Evolutionary conservation across 139 green algal species (phyloP).

Genomic region (Tetradesmus obliquus): DNA sequence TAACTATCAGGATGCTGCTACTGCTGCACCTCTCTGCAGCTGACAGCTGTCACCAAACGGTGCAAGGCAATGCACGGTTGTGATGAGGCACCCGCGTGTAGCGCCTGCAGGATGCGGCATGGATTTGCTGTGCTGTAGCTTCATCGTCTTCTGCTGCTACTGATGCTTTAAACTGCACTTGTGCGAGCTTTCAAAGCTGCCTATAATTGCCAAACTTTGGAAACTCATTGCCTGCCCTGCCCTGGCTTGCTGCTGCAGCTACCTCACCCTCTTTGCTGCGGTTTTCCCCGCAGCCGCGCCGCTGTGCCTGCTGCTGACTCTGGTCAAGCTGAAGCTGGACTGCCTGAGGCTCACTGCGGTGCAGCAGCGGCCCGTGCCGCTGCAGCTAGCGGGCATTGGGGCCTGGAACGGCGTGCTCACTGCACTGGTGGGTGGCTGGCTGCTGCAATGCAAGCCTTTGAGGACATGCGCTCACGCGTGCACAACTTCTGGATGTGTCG

Average conservation of each 20-base stretch:
- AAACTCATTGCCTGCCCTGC: neutral
- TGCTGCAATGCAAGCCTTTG: neutral
- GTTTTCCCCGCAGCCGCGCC: constrained; percentile 10
- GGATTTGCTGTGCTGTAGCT: too few relatives aligned
- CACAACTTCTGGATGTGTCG: neutral
- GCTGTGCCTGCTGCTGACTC: constrained; percentile 1
- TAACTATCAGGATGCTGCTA: neutral
- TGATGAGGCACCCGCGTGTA: too few relatives aligned
- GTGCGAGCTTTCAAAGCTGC: neutral
- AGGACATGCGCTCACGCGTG: too few relatives aligned
- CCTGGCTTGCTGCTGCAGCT: neutral
- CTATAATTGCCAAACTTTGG: too few relatives aligned
- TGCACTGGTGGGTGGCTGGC: neutral
- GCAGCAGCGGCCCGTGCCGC: constrained; percentile 8
- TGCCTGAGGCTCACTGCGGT: constrained; percentile 15
- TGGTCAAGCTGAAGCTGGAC: constrained; percentile 42
- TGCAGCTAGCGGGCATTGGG: neutral
- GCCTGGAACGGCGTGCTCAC: constrained; percentile 15
- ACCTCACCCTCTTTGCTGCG: constrained; percentile 19
- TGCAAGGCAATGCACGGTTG: too few relatives aligned
- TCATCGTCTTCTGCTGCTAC: neutral
- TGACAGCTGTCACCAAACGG: too few relatives aligned
- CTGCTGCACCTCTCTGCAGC: neutral
- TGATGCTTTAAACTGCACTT: neutral
- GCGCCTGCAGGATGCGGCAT: too few relatives aligned